Base-by-base conservation (phyloP, 225 moss, liverwort and hornwort genomes). In the Lunularia cruciata region DNA sequence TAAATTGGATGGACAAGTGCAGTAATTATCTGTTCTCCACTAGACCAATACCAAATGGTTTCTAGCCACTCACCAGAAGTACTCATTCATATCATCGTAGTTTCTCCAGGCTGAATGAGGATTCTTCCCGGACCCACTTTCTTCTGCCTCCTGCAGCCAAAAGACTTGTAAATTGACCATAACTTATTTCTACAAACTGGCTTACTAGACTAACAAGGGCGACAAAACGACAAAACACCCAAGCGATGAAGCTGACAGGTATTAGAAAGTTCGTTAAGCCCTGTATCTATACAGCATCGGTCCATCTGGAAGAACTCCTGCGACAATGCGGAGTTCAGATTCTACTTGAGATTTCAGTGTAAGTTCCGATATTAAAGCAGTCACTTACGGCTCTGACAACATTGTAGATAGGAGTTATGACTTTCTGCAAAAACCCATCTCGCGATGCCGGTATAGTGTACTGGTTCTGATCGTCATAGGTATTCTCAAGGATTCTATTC, bases 71-170 rank as follows among this genome's bases (percentile, higher is more conserved):
- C 63, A 92, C 95, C 98, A 99, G 78, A 93, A 99, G 63, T 93
- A 99, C 67, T 96, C 96, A 78, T 96, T 96, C 78, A 96, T 80
- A 48, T 96, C 96, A 71, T 96, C 96, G 72, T 96, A 96, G 71
- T 96, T 99, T 72, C 98, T 88, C 98, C 98, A 99, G 22, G 79
- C 85, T 76, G 98, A 89, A 82, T 99, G 98, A n/a, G 86, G 74
- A 73, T 81, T 77, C 32, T 78, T 83, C 58, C 90, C 96, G 27
- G 57, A 12, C 13, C 43, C 68, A 62, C 91, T 89, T 28, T 76
- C 39, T 39, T 63, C 47, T 74, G 92, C 86, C 81, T 96, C 95
- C 94, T 95, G 85, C 72, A 79, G n/a, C n/a, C n/a, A n/a, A n/a
- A n/a, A n/a, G n/a, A n/a, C n/a, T n/a, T n/a, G n/a, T n/a, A n/a